Base-by-base conservation (phyloP, 345 rosid genomes). In the Hevea brasiliensis region DNA sequence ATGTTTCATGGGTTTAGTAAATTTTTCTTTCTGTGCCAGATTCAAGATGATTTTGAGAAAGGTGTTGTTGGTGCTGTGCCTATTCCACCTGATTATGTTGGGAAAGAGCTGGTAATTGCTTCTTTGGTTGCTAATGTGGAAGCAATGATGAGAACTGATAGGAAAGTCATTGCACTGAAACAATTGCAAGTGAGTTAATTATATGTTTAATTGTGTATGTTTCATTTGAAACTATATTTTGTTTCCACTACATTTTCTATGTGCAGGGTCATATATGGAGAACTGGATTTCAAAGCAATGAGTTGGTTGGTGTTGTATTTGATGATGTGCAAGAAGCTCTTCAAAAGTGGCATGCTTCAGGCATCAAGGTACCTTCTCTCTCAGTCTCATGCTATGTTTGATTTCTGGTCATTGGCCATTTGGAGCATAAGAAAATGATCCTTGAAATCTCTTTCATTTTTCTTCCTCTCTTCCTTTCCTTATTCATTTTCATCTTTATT, bases 191-290 rank as follows among this genome's bases (percentile, higher is more conserved):
- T 95, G 81, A 78, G 74, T 62, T 50, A 17, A 14, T 63, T 68
- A 70, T 45, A 65, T 17, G 53, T n/a, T 24, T 53, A 17, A 35
- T 63, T n/a, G 41, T 11, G 48, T 23, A 18, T 56, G 42, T 3
- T 37, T 32, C 17, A 15, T 50, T 48, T 48, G 42, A 71, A 23
- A 71, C 44, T n/a, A 59, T 74, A 23, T 73, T 74, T 51, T 66
- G 61, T 20, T 41, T 57, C 61, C 27, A 50, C 35, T 37, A 24
- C 26, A 14, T 3, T 23, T 57, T 9, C 4, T 57, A 23, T 57
- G 14, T 72, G 73, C 85, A 96, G 99, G 99, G 99, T 77, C 98
- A 96, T 85, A 85, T 96, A 78, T 96, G 99, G 99, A 85, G 76
- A 79, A 96, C 98, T 0, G 99, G 99, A 21, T 96, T 84, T 56